Evolutionary conservation across 345 rosid genomes (phyloP).

Genomic region (Tarenaya hassleriana): DNA sequence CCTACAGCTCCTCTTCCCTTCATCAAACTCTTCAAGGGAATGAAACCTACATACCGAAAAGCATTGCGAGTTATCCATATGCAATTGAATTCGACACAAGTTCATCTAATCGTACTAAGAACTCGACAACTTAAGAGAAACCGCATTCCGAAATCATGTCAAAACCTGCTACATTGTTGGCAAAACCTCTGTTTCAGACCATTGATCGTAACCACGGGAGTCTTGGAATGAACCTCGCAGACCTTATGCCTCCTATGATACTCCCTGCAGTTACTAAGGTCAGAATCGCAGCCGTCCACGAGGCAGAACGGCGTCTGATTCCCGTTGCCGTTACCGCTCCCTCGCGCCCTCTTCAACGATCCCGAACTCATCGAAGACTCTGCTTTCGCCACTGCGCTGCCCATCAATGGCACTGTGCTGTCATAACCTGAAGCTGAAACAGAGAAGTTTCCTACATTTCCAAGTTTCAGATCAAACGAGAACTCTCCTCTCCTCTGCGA

Average conservation of each 20-base stretch:
- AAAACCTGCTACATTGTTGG: conserved; percentile 91
- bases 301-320: conserved; percentile 52
- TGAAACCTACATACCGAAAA: conserved; percentile 23
- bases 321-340: conserved; percentile 37
- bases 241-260: conserved; percentile 89
- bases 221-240: conserved; percentile 82
- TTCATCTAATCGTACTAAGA: too few relatives aligned
- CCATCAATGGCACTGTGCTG: conserved; percentile 28
- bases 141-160: too few relatives aligned
- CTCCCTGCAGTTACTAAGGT: conserved; percentile 66
- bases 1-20: conserved; percentile 39
- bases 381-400: conserved; percentile 36
- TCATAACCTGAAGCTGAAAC: conserved; percentile 21
- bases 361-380: conserved; percentile 31
- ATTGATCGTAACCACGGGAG: conserved; percentile 57
- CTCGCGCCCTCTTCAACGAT: conserved; percentile 52
- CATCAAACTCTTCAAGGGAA: conserved; percentile 37
- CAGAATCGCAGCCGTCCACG: conserved; percentile 65
- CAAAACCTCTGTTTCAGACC: conserved; percentile 76
- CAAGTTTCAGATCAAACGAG: conserved; percentile 78
- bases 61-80: too few relatives aligned
- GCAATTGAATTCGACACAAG: too few relatives aligned
- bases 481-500: conserved; percentile 36
- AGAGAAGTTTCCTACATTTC: conserved; percentile 39
- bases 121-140: too few relatives aligned